Evolutionary conservation across 108 stramenopile genomes (phyloP).

Genomic region (Cylindrotheca closterium): DNA sequence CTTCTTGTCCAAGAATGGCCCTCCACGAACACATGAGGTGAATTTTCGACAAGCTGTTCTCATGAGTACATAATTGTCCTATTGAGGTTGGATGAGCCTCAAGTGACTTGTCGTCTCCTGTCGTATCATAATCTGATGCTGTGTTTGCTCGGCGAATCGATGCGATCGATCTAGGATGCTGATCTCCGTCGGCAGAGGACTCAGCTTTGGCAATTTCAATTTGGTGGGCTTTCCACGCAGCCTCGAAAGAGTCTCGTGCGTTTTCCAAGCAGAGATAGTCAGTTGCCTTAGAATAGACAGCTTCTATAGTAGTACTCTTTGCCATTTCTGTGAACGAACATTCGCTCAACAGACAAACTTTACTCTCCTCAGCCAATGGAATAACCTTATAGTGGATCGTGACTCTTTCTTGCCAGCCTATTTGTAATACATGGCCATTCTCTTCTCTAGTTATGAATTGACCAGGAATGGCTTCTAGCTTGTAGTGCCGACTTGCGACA

Average conservation of each 20-base stretch:
- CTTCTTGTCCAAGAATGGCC: slow-evolving; percentile 31
- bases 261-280: slow-evolving; percentile 75
- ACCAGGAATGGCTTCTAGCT: slow-evolving; percentile 49
- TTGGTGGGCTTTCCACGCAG: slow-evolving; percentile 32
- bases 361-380: slow-evolving; percentile 27
- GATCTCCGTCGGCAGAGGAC: slow-evolving; percentile 54
- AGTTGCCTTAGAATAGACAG: slow-evolving; percentile 12
- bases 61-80: slow-evolving; percentile 50
- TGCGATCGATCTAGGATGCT: slow-evolving; percentile 72
- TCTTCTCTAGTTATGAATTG: slow-evolving; percentile 46
- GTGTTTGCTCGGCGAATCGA: slow-evolving; percentile 79
- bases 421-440: slow-evolving; percentile 28
- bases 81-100: slow-evolving; percentile 71
- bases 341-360: slow-evolving; percentile 45
- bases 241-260: slow-evolving; percentile 59
- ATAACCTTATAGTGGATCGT: slow-evolving; percentile 69
- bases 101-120: not conserved
- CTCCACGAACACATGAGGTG: slow-evolving; percentile 76
- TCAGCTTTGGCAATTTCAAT: slow-evolving; percentile 28
- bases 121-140: not conserved
- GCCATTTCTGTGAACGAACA: slow-evolving; percentile 33
- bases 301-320: not conserved
- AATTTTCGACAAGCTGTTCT: slow-evolving; percentile 38
- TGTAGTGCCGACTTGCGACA: slow-evolving; percentile 68
- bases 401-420: slow-evolving; percentile 80